Base-by-base conservation (phyloP, 352 stramenopile genomes). In the Phytophthora lateralis region DNA sequence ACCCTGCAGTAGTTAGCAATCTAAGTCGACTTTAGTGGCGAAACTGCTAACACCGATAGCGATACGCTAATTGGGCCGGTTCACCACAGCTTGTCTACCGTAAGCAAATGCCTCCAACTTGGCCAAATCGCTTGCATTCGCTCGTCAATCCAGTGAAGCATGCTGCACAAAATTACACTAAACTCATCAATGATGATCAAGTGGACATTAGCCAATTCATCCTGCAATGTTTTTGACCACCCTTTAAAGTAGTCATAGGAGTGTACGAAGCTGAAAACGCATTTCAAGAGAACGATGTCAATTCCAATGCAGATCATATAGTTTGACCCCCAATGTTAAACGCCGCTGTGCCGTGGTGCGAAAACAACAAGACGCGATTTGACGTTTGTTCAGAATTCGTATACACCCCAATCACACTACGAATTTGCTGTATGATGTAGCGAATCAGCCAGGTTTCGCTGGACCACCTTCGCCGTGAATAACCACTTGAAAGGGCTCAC, bases 61-160 rank as follows among this genome's bases (percentile, higher is more conserved):
- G n/a, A n/a, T n/a, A n/a, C n/a, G n/a, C 52, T 38, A 51, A 14
- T 6, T 60, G 52, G 14, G 18, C 52, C 0, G 20, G 8, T 18
- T 60, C 18, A 7, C 52, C 52, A 52, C 20, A 46, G 46, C 52
- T 12, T 30, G 27, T 4, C 42, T 27, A 6, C 39, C 51, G 14
- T 50, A 59, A 6, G 20, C 4, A 7, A 24, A 3, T 3, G n/a
- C 35, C 5, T 45, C 30, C 26, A 29, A 4, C n/a, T 27, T 14
- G 42, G 52, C 52, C 52, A 60, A 18, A 60, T 51, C n/a, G 37
- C 52, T 20, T 27, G 18, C 52, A 51, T 51, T 14, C 52, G 4
- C n/a, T 52, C 9, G 18, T 60, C 52, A 7, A 52, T 60, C 52
- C 52, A 60, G 10, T 52, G 24, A 0, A 60, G 17, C 41, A 52